phyloP scores from a whole-genome alignment of 78 protist species.

The Isochrysis galbana region DNA sequence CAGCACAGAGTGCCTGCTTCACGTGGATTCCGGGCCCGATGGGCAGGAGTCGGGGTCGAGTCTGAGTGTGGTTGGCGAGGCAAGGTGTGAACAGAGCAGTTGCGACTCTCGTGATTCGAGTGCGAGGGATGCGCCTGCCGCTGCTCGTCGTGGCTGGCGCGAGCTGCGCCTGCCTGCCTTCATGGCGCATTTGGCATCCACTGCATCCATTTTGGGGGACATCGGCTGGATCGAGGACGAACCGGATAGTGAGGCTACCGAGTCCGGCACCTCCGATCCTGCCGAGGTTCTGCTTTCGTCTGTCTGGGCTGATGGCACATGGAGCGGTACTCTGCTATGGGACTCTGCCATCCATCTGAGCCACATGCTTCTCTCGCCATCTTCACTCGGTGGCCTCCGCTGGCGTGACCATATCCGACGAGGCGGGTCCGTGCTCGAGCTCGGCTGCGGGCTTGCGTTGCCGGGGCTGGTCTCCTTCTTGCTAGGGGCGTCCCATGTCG shows the following conservation, averaged over 20 bases:
- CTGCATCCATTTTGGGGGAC: neutral
- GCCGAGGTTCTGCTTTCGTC: neutral
- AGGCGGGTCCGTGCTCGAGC: neutral
- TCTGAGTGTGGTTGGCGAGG: too few species aligned
- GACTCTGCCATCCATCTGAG: neutral
- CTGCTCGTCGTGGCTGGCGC: neutral
- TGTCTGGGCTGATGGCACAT: neutral
- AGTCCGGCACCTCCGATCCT: too few species aligned
- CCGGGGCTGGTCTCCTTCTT: neutral
- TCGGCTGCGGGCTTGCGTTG: neutral
- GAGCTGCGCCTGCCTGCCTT: constrained; percentile 1
- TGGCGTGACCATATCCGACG: neutral
- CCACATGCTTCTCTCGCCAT: neutral
- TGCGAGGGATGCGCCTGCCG: too few species aligned
- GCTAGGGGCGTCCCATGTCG: neutral
- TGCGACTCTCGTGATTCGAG: too few species aligned
- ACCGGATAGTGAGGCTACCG: too few species aligned
- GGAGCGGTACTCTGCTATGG: neutral
- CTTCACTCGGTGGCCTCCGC: too few species aligned
- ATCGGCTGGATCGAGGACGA: neutral
- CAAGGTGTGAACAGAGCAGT: too few species aligned
- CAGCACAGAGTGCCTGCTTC: too few species aligned
- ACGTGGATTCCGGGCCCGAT: too few species aligned
- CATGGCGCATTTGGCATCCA: constrained; percentile 1
- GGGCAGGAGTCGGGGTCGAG: too few species aligned